Evolutionary conservation across 345 rosid genomes (phyloP).

Genomic region (Luvunga scandens): DNA sequence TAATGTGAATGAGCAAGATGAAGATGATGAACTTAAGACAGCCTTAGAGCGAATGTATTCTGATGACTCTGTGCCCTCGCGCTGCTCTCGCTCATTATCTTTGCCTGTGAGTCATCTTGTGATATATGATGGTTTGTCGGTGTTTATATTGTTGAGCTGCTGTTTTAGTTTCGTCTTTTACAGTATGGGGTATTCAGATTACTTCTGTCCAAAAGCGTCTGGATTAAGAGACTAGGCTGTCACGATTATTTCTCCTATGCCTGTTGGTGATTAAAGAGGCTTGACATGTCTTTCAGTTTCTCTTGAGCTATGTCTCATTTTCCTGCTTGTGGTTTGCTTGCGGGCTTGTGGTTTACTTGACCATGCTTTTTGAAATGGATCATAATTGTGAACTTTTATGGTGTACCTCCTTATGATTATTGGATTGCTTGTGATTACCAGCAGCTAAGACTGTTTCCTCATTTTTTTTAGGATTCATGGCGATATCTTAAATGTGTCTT

Average conservation of each 20-base stretch:
- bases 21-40: constrained; percentile 31
- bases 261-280: background rate
- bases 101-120: constrained; percentile 37
- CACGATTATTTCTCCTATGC: background rate
- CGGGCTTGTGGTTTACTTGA: background rate
- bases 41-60: constrained; percentile 35
- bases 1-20: constrained; percentile 29
- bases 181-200: background rate
- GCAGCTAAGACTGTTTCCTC: background rate
- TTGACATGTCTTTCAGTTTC: background rate
- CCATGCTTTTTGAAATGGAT: background rate
- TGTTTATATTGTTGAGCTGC: constrained; percentile 1
- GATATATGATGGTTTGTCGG: background rate
- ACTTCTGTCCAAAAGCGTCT: background rate
- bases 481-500: background rate
- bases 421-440: background rate
- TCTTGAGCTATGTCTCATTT: background rate
- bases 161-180: background rate
- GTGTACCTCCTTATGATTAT: background rate
- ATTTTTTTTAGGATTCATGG: background rate
- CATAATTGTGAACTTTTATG: background rate
- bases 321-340: background rate
- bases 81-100: constrained; percentile 15
- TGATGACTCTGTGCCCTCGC: constrained; percentile 18
- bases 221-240: background rate